Percentiles rank a stretch among this genome's conserved stretches.
These are phyloP conservation scores for Tetrapyrgos nigripes DNA, from an alignment of 1,284 basidiomycete genomes.

Conservation along the genomic window DNA sequence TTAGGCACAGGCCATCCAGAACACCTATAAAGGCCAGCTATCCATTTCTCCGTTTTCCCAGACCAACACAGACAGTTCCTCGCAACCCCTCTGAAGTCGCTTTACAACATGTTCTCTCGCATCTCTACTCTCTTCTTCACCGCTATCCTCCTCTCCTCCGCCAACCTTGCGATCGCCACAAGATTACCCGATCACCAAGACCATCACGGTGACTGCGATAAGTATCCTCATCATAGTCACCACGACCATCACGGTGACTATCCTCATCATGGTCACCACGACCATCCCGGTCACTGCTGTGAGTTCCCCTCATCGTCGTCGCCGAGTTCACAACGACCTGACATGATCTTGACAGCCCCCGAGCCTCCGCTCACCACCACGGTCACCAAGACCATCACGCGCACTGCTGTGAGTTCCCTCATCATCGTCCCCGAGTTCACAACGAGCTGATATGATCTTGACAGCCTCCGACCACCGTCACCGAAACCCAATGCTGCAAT, in stretches of 20 bases:
- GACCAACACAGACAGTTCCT: background rate
- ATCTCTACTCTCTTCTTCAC: constrained; percentile 27
- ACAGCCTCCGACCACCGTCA: constrained; percentile 5
- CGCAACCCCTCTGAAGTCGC: background rate
- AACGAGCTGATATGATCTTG: background rate
- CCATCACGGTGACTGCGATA: constrained; percentile 14
- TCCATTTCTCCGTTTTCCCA: background rate
- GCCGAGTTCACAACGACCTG: background rate
- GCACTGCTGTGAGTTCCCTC: constrained; percentile 7
- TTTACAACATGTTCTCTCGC: constrained; percentile 32
- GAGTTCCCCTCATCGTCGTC: background rate
- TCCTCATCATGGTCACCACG: too few relatives aligned
- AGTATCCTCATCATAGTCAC: too few relatives aligned
- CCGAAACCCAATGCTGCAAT: constrained; percentile 29
- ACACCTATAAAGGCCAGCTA: background rate
- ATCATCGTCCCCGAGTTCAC: background rate
- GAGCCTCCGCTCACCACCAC: too few relatives aligned
- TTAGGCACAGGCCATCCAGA: background rate
- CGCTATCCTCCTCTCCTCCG: constrained; percentile 26
- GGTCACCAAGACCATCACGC: constrained; percentile 16
- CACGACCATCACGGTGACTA: too few relatives aligned
- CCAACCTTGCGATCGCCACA: constrained; percentile 31
- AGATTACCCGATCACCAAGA: constrained; percentile 19
- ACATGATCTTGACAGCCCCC: background rate
- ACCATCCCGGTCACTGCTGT: constrained; percentile 15